A percentile compares a stretch with the other conserved stretches of the same genome.
These are phyloP conservation scores for Avena sativa DNA, from an alignment of 176 grass and related monocot species.

Conservation along the genomic window DNA sequence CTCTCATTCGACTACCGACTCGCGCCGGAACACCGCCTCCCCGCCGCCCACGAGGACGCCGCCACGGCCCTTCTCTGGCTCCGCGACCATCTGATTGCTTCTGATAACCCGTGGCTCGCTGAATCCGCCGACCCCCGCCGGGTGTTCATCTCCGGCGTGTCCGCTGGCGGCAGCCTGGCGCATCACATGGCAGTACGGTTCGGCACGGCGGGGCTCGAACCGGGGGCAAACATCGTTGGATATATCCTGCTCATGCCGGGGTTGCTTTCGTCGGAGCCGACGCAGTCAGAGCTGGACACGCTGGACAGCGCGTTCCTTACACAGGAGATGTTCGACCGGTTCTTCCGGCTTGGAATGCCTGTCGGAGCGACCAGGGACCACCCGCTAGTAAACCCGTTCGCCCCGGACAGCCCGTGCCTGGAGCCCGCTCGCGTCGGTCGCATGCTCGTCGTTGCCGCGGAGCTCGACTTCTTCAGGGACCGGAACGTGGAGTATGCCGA, in stretches of 20 bases:
- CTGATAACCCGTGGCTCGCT: not conserved
- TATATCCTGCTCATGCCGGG: slow-evolving; percentile 54
- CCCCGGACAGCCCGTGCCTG: slow-evolving; percentile 24
- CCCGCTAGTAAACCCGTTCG: slow-evolving; percentile 41
- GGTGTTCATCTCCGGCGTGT: slow-evolving; percentile 12
- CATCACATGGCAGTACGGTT: slow-evolving; percentile 56
- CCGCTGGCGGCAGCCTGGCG: slow-evolving; percentile 15
- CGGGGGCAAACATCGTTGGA: slow-evolving; percentile 31
- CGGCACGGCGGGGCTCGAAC: slow-evolving; percentile 33
- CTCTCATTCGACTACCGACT: slow-evolving; percentile 45
- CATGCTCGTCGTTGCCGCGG: slow-evolving; percentile 51
- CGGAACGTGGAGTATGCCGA: slow-evolving; percentile 47
- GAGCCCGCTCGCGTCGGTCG: slow-evolving; percentile 27
- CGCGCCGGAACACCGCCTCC: slow-evolving; percentile 62
- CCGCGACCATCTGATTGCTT: not conserved
- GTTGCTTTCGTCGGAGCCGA: slow-evolving; percentile 31
- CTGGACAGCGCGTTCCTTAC: slow-evolving; percentile 38
- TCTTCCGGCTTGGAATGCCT: slow-evolving; percentile 45
- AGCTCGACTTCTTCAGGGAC: slow-evolving; percentile 48
- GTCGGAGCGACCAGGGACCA: slow-evolving; percentile 37
- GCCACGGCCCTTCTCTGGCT: not conserved
- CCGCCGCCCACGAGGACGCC: slow-evolving; percentile 36
- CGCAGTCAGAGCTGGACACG: slow-evolving; percentile 50
- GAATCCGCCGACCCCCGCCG: not conserved
- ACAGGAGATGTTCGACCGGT: slow-evolving; percentile 19